phyloP scores from a whole-genome alignment of 1,284 basidiomycete genomes.

The Moesziomyces parantarcticus region DNA sequence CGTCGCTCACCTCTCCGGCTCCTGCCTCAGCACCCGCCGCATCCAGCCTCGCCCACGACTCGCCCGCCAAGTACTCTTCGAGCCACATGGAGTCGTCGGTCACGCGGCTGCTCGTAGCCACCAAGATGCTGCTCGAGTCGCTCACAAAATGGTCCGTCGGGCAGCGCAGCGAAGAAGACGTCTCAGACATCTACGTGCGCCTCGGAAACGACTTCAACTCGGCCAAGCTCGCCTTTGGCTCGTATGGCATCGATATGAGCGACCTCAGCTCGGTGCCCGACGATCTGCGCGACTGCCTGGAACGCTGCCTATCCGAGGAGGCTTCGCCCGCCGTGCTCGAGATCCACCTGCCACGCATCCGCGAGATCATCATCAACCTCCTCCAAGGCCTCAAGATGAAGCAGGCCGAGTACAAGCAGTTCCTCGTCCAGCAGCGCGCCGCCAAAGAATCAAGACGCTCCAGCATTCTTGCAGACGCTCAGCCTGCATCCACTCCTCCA shows the following conservation, averaged over 20 bases:
- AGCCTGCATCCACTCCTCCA: conserved; percentile 17
- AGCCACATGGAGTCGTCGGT: conserved; percentile 84
- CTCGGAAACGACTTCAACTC: conserved; percentile 97
- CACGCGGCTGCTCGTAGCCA: conserved; percentile 90
- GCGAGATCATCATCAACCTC: conserved; percentile 90
- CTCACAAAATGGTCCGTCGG: conserved; percentile 76
- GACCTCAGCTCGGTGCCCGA: conserved; percentile 89
- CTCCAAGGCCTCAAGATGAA: conserved; percentile 90
- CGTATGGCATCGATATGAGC: conserved; percentile 89
- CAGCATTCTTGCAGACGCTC: conserved; percentile 16
- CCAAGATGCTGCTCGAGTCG: conserved; percentile 91
- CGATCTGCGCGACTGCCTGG: conserved; percentile 86
- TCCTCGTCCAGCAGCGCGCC: conserved; percentile 53
- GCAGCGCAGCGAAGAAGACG: conserved; percentile 80
- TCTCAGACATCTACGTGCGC: conserved; percentile 95
- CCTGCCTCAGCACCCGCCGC: background rate
- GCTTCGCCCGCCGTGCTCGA: conserved; percentile 87
- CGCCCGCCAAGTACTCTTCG: conserved; percentile 44
- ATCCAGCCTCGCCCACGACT: conserved; percentile 14
- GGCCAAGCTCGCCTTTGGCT: conserved; percentile 86
- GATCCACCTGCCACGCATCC: conserved; percentile 87
- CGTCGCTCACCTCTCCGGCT: conserved; percentile 19
- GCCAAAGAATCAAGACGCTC: conserved; percentile 29
- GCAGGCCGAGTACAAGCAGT: conserved; percentile 78
- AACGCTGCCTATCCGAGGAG: conserved; percentile 89